Percentiles rank a stretch among this genome's conserved stretches.
Evolutionary conservation across 208 protist species (phyloP).

Genomic region (Phytomonas sp.): DNA sequence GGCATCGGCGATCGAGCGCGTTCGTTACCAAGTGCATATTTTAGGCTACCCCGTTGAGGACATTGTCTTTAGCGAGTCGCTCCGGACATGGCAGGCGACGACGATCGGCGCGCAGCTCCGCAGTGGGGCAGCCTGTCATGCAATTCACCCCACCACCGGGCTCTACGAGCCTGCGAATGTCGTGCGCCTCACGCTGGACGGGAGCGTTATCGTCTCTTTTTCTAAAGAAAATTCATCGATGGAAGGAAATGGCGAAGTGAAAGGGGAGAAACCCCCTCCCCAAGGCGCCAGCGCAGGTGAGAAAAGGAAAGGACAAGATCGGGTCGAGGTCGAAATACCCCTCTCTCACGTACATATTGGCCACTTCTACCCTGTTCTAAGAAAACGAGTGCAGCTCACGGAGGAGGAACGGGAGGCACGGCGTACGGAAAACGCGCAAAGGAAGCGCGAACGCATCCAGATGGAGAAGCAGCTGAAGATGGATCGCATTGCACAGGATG

Average conservation of each 20-base stretch:
- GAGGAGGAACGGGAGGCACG: constrained; percentile 35
- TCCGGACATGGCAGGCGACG: constrained; percentile 44
- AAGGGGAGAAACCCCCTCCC: neutral
- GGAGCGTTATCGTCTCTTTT: constrained; percentile 48
- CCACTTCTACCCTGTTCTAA: constrained; percentile 54
- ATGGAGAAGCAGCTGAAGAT: constrained; percentile 30
- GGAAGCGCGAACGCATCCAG: constrained; percentile 40
- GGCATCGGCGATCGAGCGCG: constrained; percentile 29
- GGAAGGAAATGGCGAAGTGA: neutral
- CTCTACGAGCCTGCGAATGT: constrained; percentile 36
- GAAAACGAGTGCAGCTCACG: constrained; percentile 31
- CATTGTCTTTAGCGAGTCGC: constrained; percentile 37
- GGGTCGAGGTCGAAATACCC: constrained; percentile 27
- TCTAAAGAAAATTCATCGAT: neutral
- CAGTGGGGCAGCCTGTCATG: constrained; percentile 54
- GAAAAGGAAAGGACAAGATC: neutral
- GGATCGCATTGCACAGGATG: constrained; percentile 43
- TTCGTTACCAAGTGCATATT: constrained; percentile 53
- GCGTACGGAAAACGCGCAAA: constrained; percentile 26
- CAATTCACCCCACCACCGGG: constrained; percentile 37
- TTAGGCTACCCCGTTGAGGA: constrained; percentile 71
- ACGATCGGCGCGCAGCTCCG: constrained; percentile 20
- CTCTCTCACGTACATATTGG: constrained; percentile 55
- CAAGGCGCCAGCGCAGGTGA: neutral
- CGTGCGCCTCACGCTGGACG: constrained; percentile 61